Evolutionary conservation across 495 filamentous ascomycete genomes (phyloP).

Genomic region (Lasiosphaeris hirsuta): DNA sequence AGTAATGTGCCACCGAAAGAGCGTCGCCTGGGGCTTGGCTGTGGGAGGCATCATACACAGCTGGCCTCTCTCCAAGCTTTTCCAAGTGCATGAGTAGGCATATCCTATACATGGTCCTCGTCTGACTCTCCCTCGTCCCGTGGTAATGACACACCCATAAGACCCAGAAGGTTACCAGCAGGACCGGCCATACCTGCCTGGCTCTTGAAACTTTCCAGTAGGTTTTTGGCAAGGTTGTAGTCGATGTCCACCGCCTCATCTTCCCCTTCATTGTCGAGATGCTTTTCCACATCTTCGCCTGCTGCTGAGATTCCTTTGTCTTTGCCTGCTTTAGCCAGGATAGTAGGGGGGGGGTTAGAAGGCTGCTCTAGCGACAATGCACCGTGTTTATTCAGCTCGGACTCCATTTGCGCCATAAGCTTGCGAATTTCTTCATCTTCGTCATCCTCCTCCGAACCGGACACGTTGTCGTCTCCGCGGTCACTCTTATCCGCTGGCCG

Average conservation of each 20-base stretch:
- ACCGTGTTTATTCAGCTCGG: conserved; percentile 73
- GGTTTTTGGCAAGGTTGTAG: conserved; percentile 83
- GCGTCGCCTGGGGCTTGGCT: too few relatives aligned
- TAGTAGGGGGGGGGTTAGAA: not conserved
- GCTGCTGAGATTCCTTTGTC: conserved; percentile 1
- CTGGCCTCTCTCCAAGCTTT: too few relatives aligned
- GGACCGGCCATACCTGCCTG: conserved; percentile 83
- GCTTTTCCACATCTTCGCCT: conserved; percentile 4
- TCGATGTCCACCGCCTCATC: conserved; percentile 68
- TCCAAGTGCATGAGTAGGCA: too few relatives aligned
- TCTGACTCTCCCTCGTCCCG: conserved; percentile 63
- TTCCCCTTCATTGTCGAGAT: conserved; percentile 24
- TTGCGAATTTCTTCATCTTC: conserved; percentile 68
- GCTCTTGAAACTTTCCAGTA: conserved; percentile 87
- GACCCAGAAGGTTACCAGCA: conserved; percentile 75
- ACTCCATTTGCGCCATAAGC: conserved; percentile 73
- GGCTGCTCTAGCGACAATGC: conserved; percentile 62
- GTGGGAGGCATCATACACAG: too few relatives aligned
- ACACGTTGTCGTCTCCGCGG: conserved; percentile 12
- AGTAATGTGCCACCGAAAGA: too few relatives aligned
- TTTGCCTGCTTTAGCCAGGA: conserved; percentile 11
- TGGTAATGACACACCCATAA: conserved; percentile 79
- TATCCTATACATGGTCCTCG: conserved; percentile 10
- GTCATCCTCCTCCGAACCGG: conserved; percentile 40
- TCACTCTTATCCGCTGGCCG: conserved; percentile 14